phyloP scores from a whole-genome alignment of 768 basidiomycete genomes.

The Leccinum subtestaceum region DNA sequence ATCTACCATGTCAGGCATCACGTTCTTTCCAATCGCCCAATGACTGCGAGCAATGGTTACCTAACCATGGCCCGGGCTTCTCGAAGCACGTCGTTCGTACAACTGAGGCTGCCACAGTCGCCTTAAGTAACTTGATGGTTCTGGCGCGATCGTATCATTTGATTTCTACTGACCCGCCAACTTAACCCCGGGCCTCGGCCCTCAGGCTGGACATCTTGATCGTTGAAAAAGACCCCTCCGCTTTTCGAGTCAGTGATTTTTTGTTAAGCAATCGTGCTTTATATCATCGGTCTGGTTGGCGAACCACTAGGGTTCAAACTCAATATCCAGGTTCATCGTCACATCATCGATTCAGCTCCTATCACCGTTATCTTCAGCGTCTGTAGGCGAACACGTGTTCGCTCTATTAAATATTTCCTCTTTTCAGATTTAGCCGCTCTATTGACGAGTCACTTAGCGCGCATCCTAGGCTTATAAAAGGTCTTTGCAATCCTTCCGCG shows the following conservation, averaged over 20 bases:
- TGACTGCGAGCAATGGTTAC: not conserved
- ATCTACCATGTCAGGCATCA: not conserved
- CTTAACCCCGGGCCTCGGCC: too few relatives aligned
- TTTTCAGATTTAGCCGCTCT: constrained; percentile 5
- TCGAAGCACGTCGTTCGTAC: not conserved
- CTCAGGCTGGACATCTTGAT: not conserved
- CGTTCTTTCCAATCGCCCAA: not conserved
- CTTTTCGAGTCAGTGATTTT: not conserved
- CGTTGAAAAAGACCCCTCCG: not conserved
- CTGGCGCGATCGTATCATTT: not conserved
- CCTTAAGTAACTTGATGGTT: too few relatives aligned
- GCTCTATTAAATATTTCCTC: not conserved
- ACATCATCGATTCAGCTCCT: too few relatives aligned
- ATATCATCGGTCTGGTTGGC: too few relatives aligned
- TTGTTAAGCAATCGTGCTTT: too few relatives aligned
- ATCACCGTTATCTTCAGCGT: constrained; percentile 18
- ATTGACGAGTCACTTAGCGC: not conserved
- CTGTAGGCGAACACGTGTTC: constrained; percentile 5
- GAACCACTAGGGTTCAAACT: not conserved
- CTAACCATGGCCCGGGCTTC: not conserved
- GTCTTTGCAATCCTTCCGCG: not conserved
- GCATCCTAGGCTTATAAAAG: constrained; percentile 18
- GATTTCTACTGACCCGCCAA: not conserved
- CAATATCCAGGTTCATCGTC: too few relatives aligned
- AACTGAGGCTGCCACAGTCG: too few relatives aligned